Conservation (phyloP, 257 asterid genomes). For the Echium plantagineum region DNA sequence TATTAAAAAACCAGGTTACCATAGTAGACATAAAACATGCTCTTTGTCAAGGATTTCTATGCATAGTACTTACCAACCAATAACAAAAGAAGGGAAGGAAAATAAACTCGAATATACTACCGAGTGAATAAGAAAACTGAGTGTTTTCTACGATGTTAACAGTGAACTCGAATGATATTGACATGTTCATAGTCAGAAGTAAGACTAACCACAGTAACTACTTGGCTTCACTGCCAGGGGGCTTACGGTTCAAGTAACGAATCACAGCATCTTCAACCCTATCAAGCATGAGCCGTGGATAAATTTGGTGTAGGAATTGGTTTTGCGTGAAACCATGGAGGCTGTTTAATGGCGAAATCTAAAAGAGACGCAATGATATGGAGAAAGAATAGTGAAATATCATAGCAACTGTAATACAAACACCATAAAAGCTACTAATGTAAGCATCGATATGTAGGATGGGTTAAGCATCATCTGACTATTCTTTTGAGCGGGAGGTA, state of each 20-base stretch:
- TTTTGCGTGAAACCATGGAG: too few species aligned
- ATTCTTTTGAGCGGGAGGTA: slow-evolving; percentile 17
- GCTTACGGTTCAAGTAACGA: slow-evolving; percentile 62
- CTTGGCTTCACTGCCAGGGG: slow-evolving; percentile 25
- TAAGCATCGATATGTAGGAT: slow-evolving; percentile 1
- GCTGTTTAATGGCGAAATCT: not conserved
- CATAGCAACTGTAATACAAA: slow-evolving; percentile 21
- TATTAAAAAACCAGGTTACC: too few species aligned
- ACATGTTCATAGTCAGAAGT: not conserved
- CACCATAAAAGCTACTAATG: slow-evolving; percentile 9
- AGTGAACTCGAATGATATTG: not conserved
- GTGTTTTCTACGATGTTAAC: not conserved
- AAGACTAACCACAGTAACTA: slow-evolving; percentile 1
- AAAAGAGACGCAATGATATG: not conserved
- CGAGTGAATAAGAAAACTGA: not conserved
- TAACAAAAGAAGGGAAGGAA: not conserved
- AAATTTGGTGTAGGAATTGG: too few species aligned
- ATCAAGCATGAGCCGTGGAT: too few species aligned
- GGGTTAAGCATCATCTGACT: too few species aligned
- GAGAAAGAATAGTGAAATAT: slow-evolving; percentile 5
- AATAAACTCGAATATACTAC: not conserved
- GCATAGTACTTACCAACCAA: not conserved
- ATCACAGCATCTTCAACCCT: slow-evolving; percentile 74
- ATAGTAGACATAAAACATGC: too few species aligned
- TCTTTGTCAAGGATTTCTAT: too few species aligned